These are phyloP conservation scores for Kwoniella shandongensis DNA, from an alignment of 768 basidiomycete genomes.

Conservation along the genomic window DNA sequence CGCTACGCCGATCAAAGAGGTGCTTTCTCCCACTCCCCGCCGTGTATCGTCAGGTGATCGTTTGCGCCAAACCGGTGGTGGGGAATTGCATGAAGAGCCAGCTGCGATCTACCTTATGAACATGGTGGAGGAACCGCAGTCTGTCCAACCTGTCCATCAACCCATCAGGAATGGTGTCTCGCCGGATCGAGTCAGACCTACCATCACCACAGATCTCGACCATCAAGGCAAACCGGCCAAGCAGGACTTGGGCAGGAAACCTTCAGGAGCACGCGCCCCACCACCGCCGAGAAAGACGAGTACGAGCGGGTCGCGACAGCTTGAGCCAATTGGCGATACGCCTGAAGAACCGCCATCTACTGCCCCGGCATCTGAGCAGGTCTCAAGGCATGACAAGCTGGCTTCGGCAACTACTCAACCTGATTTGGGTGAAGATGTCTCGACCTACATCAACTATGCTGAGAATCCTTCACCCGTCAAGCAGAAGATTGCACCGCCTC, in stretches of 20 bases:
- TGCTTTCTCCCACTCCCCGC: conserved; percentile 40
- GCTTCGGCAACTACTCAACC: conserved; percentile 15
- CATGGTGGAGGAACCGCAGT: conserved; percentile 37
- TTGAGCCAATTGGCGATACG: conserved; percentile 28
- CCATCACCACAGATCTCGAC: conserved; percentile 35
- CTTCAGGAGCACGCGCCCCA: conserved; percentile 50
- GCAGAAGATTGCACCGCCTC: conserved; percentile 7
- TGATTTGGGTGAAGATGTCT: conserved; percentile 41
- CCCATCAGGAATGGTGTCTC: conserved; percentile 9
- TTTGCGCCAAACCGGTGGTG: conserved; percentile 1
- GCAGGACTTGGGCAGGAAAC: conserved; percentile 46
- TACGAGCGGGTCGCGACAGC: conserved; percentile 20
- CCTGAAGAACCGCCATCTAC: too few species aligned
- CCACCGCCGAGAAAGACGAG: conserved; percentile 39
- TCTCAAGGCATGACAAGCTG: conserved; percentile 2
- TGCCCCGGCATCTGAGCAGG: neutral
- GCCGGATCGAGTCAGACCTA: conserved; percentile 25
- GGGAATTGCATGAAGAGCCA: conserved; percentile 41
- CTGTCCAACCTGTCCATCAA: neutral
- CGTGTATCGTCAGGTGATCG: conserved; percentile 31
- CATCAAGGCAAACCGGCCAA: conserved; percentile 4
- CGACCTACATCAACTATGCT: conserved; percentile 44
- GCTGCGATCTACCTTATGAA: conserved; percentile 48
- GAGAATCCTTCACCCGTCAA: conserved; percentile 27
- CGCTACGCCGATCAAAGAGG: conserved; percentile 6